Evolutionary conservation across 164 flowering plant genomes (phyloP), one percentile per base, ranked within the genome.

Genomic region (Kalanchoe fedtschenkoi): DNA sequence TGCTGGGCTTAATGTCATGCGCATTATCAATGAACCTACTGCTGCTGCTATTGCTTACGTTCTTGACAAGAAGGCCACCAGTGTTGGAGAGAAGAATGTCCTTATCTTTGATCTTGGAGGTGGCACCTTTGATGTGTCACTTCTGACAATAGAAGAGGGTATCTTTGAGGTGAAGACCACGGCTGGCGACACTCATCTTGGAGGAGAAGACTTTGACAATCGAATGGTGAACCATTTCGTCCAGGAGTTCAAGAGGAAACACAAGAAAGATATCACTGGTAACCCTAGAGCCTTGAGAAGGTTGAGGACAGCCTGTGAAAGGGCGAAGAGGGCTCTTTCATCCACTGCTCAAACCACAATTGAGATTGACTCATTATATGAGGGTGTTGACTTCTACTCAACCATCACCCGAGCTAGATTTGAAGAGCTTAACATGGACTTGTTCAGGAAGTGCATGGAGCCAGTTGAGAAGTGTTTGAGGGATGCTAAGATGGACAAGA

Each of bases 221-320:
- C 4, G 51, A 21, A 43, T 43, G 51, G 51, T 43, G 51, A 43
- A 43, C 51, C 51, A 43, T 24, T 43, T 43, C 6, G 51, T 43
- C 22, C 51, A 43, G 51, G 51, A 43, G 22, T 43, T 43, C 51
- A 43, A 43, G 24, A 43, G 51, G 51, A 43, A 43, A 24, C 51
- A 43, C 51, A 43, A 43, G 51, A 43, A 43, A 24, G 51, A 43
- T 43, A 43, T 43, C 22, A 43, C 6, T n/a, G 51, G 51, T 4
- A 43, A 43, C 51, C 51, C 51, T 4, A 43, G 51, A 43, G 51
- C 51, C 9, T 43, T 43, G 51, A 43, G 51, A 21, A 43, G 51
- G 51, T 43, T 43, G 51, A 43, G 51, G 51, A 43, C 51, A 43
- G n/a, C 51, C 2, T 43, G 51, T 43, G 51, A 43, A n/a, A 43